Conservation (phyloP, 495 filamentous ascomycete genomes). For the Hypoxylon fuscum region DNA sequence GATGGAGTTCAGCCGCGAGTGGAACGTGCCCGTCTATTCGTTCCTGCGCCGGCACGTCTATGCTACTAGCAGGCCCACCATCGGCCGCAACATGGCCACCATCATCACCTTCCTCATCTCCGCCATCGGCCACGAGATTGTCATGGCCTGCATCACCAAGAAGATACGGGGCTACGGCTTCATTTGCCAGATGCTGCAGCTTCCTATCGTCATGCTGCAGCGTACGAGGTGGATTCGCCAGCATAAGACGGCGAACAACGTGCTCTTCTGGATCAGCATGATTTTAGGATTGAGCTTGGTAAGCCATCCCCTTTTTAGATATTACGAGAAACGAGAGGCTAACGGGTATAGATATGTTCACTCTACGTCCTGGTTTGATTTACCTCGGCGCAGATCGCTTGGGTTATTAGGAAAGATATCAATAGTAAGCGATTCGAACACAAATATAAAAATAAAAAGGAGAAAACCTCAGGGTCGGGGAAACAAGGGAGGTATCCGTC, state of each 20-base stretch:
- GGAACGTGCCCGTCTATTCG: slow-evolving; percentile 98
- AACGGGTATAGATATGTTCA: slow-evolving; percentile 58
- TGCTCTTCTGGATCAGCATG: slow-evolving; percentile 95
- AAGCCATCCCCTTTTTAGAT: slow-evolving; percentile 47
- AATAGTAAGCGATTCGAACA: not conserved
- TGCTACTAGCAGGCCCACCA: slow-evolving; percentile 74
- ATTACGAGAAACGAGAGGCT: slow-evolving; percentile 6
- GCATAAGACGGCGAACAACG: slow-evolving; percentile 83
- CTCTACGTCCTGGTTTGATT: slow-evolving; percentile 60
- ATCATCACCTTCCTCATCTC: slow-evolving; percentile 92
- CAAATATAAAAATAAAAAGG: not conserved
- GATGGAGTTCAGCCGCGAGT: slow-evolving; percentile 97
- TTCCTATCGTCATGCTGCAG: slow-evolving; percentile 93
- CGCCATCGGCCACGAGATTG: slow-evolving; percentile 89
- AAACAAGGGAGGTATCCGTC: too few species aligned
- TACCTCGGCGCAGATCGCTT: not conserved
- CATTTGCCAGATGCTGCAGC: slow-evolving; percentile 91
- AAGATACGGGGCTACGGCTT: slow-evolving; percentile 96
- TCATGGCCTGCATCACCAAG: slow-evolving; percentile 98
- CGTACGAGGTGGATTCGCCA: slow-evolving; percentile 77
- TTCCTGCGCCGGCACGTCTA: slow-evolving; percentile 97
- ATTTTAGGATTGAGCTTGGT: slow-evolving; percentile 89
- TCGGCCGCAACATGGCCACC: slow-evolving; percentile 82
- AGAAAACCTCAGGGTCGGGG: not conserved
- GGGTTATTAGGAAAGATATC: not conserved